A percentile compares a stretch with the other conserved stretches of the same genome.
Evolutionary conservation across 768 basidiomycete genomes (phyloP).

Genomic region (Sarcodon sp.): DNA sequence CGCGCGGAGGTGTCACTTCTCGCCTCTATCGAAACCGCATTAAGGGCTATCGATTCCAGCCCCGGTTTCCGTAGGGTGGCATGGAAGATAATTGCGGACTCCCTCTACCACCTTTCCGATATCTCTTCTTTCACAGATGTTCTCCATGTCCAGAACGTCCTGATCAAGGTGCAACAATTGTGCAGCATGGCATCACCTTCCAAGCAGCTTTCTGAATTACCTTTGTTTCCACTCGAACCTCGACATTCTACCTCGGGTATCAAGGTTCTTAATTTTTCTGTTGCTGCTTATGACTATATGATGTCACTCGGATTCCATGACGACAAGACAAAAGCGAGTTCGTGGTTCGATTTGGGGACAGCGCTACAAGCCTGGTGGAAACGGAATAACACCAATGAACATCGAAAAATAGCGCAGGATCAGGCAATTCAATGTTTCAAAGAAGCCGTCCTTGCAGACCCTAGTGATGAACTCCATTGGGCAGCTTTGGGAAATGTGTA

Average conservation of each 20-base stretch:
- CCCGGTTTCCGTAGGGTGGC: constrained; percentile 55
- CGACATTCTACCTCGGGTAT: constrained; percentile 9
- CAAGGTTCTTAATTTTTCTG: constrained; percentile 35
- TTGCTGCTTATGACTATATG: constrained; percentile 49
- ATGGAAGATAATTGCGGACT: constrained; percentile 83
- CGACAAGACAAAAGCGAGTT: constrained; percentile 35
- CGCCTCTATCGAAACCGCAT: constrained; percentile 37
- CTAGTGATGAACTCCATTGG: constrained; percentile 70
- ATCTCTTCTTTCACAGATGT: constrained; percentile 36
- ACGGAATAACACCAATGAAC: constrained; percentile 17
- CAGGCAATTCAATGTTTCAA: constrained; percentile 43
- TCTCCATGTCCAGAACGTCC: background rate
- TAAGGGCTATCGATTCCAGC: constrained; percentile 34
- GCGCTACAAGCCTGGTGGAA: constrained; percentile 39
- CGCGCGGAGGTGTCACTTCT: constrained; percentile 68
- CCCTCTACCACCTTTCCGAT: constrained; percentile 51
- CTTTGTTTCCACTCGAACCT: constrained; percentile 7
- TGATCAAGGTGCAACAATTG: constrained; percentile 16
- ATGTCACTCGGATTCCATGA: constrained; percentile 43
- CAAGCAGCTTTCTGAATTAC: constrained; percentile 23
- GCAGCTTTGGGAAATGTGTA: constrained; percentile 65
- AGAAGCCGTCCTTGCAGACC: constrained; percentile 62
- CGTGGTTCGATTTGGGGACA: constrained; percentile 65
- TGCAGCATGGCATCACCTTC: constrained; percentile 21
- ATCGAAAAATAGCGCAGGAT: constrained; percentile 21